Conservation (phyloP, 176 grass and related monocot species). For the Paspalum vaginatum region DNA sequence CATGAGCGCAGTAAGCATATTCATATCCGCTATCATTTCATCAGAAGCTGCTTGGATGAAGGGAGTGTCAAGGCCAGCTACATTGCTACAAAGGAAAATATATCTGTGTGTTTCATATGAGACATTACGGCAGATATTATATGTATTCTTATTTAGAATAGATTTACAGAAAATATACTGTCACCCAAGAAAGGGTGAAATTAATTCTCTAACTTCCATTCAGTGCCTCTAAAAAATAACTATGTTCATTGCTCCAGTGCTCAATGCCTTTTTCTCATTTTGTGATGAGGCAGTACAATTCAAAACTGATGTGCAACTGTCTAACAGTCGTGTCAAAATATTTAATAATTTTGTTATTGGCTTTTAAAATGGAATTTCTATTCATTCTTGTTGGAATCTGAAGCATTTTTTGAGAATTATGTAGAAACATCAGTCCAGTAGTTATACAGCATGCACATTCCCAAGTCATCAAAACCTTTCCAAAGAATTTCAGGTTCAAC, state of each 20-base stretch:
- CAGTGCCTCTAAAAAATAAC: too few relatives aligned
- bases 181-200: not conserved
- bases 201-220: not conserved
- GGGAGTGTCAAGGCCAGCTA: too few relatives aligned
- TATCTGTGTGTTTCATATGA: not conserved
- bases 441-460: conserved; percentile 6
- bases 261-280: not conserved
- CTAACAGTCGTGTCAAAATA: not conserved
- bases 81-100: too few relatives aligned
- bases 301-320: not conserved
- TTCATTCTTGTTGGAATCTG: not conserved
- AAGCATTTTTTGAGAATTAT: conserved; percentile 13
- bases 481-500: not conserved
- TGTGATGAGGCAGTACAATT: not conserved
- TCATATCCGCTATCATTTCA: too few relatives aligned
- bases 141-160: not conserved
- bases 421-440: not conserved
- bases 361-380: not conserved
- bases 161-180: not conserved
- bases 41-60: too few relatives aligned
- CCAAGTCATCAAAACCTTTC: not conserved
- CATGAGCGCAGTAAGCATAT: too few relatives aligned
- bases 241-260: not conserved
- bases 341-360: not conserved
- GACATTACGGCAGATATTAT: not conserved